Base-by-base conservation (phyloP, 1,284 basidiomycete genomes). In the Cryptococcus floricola region DNA sequence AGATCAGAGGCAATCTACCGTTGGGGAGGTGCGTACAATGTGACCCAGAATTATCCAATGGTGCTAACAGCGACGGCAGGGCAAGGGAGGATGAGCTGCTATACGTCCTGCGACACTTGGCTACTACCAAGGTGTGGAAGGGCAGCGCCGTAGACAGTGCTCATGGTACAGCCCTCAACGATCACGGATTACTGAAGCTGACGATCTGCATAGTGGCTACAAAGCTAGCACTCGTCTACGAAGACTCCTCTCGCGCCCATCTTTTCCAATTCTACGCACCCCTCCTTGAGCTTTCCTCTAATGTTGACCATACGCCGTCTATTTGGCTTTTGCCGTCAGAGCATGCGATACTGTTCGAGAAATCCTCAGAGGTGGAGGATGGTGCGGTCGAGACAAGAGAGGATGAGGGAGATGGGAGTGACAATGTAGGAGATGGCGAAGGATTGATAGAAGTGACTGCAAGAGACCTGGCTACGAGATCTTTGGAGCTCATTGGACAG, bases 1-100 rank as follows among this genome's bases (percentile, higher is more conserved):
- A 83, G 1, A 70, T 97, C 19, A 83, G 91, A 31, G 91, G 93
- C 4, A 83, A 82, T 61, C 79, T 93, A 60, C 92, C 92, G 1
- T 91, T 94, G 74, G 84, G 89, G 43, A 82, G 91, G 89, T 89
- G 58, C 59, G 78, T 14, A 14, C 7, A 45, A 57, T 69, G 64
- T 14, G 14, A 12, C 16, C 4, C 25, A 16, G 49, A 45, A 14
- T 13, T 39, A 39, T 8, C 6, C 1, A 6, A 18, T 27, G n/a
- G 38, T 19, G 42, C 39, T 23, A 23, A 39, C 91, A 88, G 65
- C 86, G 86, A 0, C 9, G 12, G 8, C 58, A 92, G 91, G 56
- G 82, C 86, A 0, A 83, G 91, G 37, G 90, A 96, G 71, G 92
- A 97, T 63, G 94, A 98, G 69, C 73, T 98, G 14, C 75, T 92